These are phyloP conservation scores for Scopulariopsis brevicaulis DNA, from an alignment of 2,329 filamentous ascomycete species.

Conservation along the genomic window DNA sequence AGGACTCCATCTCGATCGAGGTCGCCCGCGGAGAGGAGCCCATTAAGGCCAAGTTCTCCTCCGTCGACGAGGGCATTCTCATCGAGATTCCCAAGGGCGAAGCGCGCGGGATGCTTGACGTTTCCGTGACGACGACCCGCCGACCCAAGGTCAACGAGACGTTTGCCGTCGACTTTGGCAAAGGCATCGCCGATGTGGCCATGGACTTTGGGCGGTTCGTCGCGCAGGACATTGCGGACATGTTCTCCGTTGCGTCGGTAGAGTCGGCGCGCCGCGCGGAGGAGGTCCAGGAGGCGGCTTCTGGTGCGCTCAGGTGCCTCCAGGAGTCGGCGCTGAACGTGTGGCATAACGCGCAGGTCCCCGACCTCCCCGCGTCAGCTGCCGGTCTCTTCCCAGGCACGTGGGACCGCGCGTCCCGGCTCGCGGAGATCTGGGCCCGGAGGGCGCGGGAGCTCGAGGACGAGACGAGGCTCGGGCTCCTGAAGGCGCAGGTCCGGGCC, in stretches of 20 bases:
- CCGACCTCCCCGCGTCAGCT: neutral
- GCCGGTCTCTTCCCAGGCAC: neutral
- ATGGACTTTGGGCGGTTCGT: constrained; percentile 16
- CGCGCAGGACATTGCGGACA: neutral
- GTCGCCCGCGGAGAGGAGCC: constrained; percentile 35
- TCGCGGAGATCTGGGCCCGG: constrained; percentile 4
- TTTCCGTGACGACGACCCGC: constrained; percentile 45
- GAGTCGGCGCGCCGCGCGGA: neutral
- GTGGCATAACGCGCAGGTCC: neutral
- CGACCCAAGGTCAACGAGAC: constrained; percentile 51
- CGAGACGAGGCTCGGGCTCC: constrained; percentile 30
- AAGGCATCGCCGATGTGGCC: constrained; percentile 29
- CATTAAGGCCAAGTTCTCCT: constrained; percentile 35
- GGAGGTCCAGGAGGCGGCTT: neutral
- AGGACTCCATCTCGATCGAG: constrained; percentile 43
- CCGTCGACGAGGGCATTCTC: constrained; percentile 37
- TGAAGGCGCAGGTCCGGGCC: constrained; percentile 43
- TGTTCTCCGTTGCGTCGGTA: neutral
- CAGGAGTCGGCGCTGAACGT: neutral
- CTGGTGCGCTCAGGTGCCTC: neutral
- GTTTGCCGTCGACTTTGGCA: constrained; percentile 49
- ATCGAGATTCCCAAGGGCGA: constrained; percentile 41
- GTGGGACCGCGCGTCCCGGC: neutral
- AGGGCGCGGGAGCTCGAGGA: constrained; percentile 20
- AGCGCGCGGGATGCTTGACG: constrained; percentile 43